Base-by-base conservation (phyloP, 345 rosid species). In the Cardamine chenopodiifolia region DNA sequence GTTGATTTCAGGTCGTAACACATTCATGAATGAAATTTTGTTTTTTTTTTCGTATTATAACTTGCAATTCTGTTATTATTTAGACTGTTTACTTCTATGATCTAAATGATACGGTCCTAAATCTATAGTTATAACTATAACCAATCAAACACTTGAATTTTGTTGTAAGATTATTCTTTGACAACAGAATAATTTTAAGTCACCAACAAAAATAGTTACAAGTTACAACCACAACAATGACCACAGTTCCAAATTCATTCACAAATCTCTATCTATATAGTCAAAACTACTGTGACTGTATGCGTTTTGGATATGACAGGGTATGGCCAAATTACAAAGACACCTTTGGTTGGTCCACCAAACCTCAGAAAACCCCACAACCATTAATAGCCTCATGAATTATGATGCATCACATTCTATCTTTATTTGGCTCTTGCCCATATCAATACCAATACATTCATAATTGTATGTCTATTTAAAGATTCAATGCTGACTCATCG, bases 341-440 rank as follows among this genome's bases (percentile, higher is more conserved):
- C 66, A 73, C 42, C 45, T 59, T 52, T 60, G 56, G 13, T 62
- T 75, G 70, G 74, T 31, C 79, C 70, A 68, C 70, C 63, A 69
- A 76, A 44, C 58, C 58, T 35, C 45, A 39, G 22, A n/a, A 67
- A 11, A 2, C 25, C 60, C 67, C 72, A 74, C 72, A 26, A 9
- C 52, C 58, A 69, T 76, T 69, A 40, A 68, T 68, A 31, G 74
- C 49, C 64, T 68, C 14, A 25, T 61, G 63, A 60, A 50, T 50
- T 75, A 75, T 61, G 69, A 75, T 76, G 64, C 58, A 29, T 54
- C 70, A n/a, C 62, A 59, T 56, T 66, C 62, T 29, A 28, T 59
- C 62, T 68, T 61, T 60, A 35, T n/a, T n/a, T n/a, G 49, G 56
- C 55, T 39, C 50, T 22, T 40, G 7, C 47, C 28, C 65, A 55